A percentile compares a stretch with the other conserved stretches of the same genome.
Conservation (phyloP, 805 yeast species). For the Geotrichum ghanense region DNA sequence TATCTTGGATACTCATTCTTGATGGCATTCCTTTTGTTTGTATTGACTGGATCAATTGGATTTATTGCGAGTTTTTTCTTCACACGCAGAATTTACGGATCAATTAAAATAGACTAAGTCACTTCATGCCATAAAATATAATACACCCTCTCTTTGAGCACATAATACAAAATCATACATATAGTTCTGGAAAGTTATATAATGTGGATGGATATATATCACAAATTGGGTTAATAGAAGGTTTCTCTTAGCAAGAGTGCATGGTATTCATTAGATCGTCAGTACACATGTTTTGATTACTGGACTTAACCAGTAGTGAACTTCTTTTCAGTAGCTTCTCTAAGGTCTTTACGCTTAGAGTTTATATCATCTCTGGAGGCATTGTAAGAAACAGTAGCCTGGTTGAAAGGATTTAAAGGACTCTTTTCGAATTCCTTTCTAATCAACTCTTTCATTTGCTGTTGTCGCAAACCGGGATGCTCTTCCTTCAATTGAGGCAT, state of each 20-base stretch:
- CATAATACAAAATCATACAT: not conserved
- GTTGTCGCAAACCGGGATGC: conserved; percentile 67
- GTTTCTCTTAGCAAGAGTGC: no score
- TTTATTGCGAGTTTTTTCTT: conserved; percentile 64
- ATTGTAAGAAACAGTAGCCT: conserved; percentile 51
- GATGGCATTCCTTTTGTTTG: conserved; percentile 57
- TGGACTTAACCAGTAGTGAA: conserved; percentile 11
- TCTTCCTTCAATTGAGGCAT: conserved; percentile 65
- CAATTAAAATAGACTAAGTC: conserved; percentile 69
- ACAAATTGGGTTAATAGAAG: no score
- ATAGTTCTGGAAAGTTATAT: not conserved
- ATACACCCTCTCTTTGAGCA: not conserved
- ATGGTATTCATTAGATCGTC: no score
- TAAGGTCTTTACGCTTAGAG: conserved; percentile 37
- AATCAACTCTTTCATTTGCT: conserved; percentile 63
- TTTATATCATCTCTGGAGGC: conserved; percentile 44
- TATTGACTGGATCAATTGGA: conserved; percentile 84
- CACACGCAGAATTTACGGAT: conserved; percentile 66
- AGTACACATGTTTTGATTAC: no score
- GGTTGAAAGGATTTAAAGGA: conserved; percentile 78
- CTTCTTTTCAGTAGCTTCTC: conserved; percentile 35
- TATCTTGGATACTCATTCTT: conserved; percentile 75
- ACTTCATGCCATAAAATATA: no score
- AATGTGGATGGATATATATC: no score
- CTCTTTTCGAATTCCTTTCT: conserved; percentile 75